phyloP scores from a whole-genome alignment of 495 filamentous ascomycete genomes.

The Talaromyces nanjingensis region DNA sequence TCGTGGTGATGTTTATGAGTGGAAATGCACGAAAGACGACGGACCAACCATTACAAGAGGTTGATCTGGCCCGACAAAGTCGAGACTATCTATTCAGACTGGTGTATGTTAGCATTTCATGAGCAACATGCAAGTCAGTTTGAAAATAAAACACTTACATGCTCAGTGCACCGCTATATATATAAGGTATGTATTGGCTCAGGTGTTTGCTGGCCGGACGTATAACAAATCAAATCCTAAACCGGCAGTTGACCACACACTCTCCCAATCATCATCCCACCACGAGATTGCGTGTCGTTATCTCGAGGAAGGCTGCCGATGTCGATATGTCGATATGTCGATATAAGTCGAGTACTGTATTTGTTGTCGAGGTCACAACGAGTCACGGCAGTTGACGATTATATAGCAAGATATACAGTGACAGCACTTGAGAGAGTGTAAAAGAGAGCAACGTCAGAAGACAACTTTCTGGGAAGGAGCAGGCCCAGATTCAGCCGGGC shows the following conservation, averaged over 20 bases:
- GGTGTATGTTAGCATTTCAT: background rate
- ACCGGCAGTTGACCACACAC: background rate
- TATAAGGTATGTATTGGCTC: background rate
- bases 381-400: background rate
- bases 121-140: background rate
- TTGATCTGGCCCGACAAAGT: background rate
- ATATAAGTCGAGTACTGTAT: background rate
- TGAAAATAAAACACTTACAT: background rate
- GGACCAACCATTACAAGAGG: background rate
- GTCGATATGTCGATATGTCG: background rate
- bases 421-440: background rate
- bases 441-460: background rate
- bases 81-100: background rate
- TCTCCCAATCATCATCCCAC: background rate
- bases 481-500: background rate
- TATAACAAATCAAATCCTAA: background rate
- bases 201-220: background rate
- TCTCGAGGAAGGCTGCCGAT: background rate
- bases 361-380: background rate
- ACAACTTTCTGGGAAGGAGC: background rate
- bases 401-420: background rate
- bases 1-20: background rate
- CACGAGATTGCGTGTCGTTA: background rate
- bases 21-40: background rate
- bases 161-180: background rate